phyloP scores from a whole-genome alignment of 257 asterid species.

The Solanum bulbocastanum region DNA sequence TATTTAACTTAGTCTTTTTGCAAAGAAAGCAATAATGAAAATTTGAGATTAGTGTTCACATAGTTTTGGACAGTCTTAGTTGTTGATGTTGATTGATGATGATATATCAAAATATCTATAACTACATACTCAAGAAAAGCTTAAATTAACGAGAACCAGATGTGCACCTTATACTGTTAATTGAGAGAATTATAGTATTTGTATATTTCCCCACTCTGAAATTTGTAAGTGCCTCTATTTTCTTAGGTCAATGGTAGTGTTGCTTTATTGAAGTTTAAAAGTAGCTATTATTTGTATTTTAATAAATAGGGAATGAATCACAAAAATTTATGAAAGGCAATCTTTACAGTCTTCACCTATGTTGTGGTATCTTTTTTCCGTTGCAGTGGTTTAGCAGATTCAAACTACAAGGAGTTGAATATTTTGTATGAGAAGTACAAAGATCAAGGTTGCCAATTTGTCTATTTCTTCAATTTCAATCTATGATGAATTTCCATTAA shows the following conservation, averaged over 20 bases:
- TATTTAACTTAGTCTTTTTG: neutral
- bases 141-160: neutral
- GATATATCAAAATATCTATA: neutral
- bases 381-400: constrained; percentile 57
- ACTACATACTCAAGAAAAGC: neutral
- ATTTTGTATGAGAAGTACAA: constrained; percentile 62
- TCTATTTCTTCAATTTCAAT: neutral
- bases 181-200: neutral
- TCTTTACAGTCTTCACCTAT: neutral
- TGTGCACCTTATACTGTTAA: neutral
- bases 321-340: neutral
- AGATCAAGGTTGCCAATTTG: constrained; percentile 44
- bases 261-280: no score
- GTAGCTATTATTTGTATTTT: neutral
- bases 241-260: neutral
- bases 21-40: neutral
- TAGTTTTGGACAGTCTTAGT: neutral
- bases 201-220: neutral
- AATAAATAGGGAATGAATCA: neutral
- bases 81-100: neutral
- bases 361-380: neutral
- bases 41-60: neutral
- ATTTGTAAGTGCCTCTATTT: neutral
- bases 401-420: constrained; percentile 75
- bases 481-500: neutral